Evolutionary conservation across 306 rosid genomes (phyloP).

Genomic region (Dryas octopetala): DNA sequence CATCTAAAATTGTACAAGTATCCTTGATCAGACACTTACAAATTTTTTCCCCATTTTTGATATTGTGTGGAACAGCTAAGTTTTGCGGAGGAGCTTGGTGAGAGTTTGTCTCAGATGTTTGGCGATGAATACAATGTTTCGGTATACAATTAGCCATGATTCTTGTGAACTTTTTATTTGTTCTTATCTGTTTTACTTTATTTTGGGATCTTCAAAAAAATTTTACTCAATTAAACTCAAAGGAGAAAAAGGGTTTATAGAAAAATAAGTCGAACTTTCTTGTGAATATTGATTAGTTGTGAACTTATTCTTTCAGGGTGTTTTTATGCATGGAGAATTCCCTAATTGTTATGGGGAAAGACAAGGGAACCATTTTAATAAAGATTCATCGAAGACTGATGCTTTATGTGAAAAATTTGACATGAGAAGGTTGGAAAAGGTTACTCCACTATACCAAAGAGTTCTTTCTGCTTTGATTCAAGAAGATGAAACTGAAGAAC

Average conservation of each 20-base stretch:
- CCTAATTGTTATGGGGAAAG: conserved; percentile 50
- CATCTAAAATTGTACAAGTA: conserved; percentile 8
- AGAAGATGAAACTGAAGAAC: conserved; percentile 76
- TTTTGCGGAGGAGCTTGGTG: conserved; percentile 61
- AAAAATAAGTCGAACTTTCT: conserved; percentile 7
- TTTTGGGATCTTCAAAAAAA: conserved; percentile 16
- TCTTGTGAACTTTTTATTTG: conserved; percentile 13
- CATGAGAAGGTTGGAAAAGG: conserved; percentile 53
- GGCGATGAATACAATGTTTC: conserved; percentile 49
- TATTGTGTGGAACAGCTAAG: conserved; percentile 60
- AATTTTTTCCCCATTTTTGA: conserved; percentile 7
- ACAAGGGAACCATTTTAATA: conserved; percentile 30
- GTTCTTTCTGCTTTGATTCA: conserved; percentile 84
- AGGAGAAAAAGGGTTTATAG: conserved; percentile 15
- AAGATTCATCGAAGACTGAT: conserved; percentile 27
- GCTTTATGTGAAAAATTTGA: conserved; percentile 47
- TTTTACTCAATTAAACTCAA: conserved; percentile 18
- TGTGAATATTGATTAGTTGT: conserved; percentile 21
- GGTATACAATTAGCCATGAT: conserved; percentile 43
- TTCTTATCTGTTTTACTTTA: conserved; percentile 20
- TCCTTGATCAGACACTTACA: conserved; percentile 30
- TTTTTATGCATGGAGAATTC: conserved; percentile 44
- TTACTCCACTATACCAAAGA: conserved; percentile 72
- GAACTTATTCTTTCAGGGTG: conserved; percentile 44
- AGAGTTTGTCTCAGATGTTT: conserved; percentile 56